Base-by-base conservation (phyloP, 2,329 filamentous ascomycete genomes). In the Phialemonium atrogriseum region DNA sequence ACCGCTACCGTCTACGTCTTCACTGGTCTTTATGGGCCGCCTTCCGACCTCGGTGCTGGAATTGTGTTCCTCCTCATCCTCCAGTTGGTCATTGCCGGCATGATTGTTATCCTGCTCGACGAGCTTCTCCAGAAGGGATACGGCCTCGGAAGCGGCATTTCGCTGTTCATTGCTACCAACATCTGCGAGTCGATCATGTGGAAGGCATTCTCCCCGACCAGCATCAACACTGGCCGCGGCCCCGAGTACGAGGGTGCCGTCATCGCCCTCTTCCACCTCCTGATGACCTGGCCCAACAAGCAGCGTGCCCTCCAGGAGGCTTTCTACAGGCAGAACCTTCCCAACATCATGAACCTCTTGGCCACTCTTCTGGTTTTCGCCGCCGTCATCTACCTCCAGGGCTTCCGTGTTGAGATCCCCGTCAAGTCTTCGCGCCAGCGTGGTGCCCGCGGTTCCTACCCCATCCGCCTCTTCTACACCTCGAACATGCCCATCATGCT, bases 401-500 rank as follows among this genome's bases (percentile, higher is more conserved):
- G 91, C 46, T 96, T 98, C 86, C 91, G 91, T 48, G 91, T 98
- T 56, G 91, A 98, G 70, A 98, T 98, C 57, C 93, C 93, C 42
- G 91, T 98, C 75, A 98, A 98, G 80, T 95, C 88, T 39, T 89
- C 87, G 51, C 88, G 91, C 67, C 91, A 98, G 77, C 88, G 91
- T 73, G 91, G 91, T 64, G 91, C 94, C 59, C 89, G 91, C 53
- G 93, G 89, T 54, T 94, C 88, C 24, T 98, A 96, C 77, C 91
- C 91, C 52, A 79, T 98, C 61, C 89, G 93, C 55, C 84, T 98
- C 38, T 98, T 98, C 79, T 98, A 98, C 72, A 98, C 91, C 58
- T 95, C 88, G 61, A 98, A 98, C 82, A 98, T 98, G 93, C 91
- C 91, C 57, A 98, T 98, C 68, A 98, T 98, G 91, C 76, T 98